Evolutionary conservation across 2,329 filamentous ascomycete genomes (phyloP).

Genomic region (Hymenoscyphus fraxineus): DNA sequence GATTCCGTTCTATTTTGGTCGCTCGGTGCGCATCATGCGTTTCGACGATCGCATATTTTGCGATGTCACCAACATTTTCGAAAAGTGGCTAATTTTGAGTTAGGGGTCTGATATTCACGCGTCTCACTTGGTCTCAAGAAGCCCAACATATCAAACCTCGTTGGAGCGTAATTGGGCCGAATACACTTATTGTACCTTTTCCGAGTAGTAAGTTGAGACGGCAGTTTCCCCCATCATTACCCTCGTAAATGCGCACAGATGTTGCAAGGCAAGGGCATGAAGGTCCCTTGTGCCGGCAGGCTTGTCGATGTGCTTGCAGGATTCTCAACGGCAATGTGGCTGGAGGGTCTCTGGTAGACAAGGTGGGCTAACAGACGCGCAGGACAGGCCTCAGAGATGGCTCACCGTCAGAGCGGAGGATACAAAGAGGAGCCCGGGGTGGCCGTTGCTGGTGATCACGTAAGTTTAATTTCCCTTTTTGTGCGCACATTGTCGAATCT

Average conservation of each 20-base stretch:
- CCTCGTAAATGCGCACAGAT: slow-evolving; percentile 26
- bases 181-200: slow-evolving; percentile 13
- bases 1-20: slow-evolving; percentile 26
- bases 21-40: slow-evolving; percentile 23
- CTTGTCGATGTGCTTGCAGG: slow-evolving; percentile 11
- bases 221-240: slow-evolving; percentile 11
- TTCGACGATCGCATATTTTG: slow-evolving; percentile 24
- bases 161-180: slow-evolving; percentile 14
- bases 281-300: slow-evolving; percentile 20
- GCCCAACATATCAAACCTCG: slow-evolving; percentile 15
- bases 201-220: slow-evolving; percentile 27
- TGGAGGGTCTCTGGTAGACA: slow-evolving; percentile 14
- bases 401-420: slow-evolving; percentile 33
- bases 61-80: slow-evolving; percentile 10
- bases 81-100: slow-evolving; percentile 19
- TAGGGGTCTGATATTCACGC: slow-evolving; percentile 4
- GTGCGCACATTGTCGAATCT: slow-evolving; percentile 15
- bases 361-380: slow-evolving; percentile 21
- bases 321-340: slow-evolving; percentile 19
- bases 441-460: slow-evolving; percentile 40
- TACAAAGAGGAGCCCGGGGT: slow-evolving; percentile 46
- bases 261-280: slow-evolving; percentile 24
- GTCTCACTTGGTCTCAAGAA: slow-evolving; percentile 25
- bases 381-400: slow-evolving; percentile 27
- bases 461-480: slow-evolving; percentile 36